Evolutionary conservation across 768 basidiomycete genomes (phyloP), one percentile per base, ranked within the genome.

Genomic region (Gloeopeniophorella convolvens): DNA sequence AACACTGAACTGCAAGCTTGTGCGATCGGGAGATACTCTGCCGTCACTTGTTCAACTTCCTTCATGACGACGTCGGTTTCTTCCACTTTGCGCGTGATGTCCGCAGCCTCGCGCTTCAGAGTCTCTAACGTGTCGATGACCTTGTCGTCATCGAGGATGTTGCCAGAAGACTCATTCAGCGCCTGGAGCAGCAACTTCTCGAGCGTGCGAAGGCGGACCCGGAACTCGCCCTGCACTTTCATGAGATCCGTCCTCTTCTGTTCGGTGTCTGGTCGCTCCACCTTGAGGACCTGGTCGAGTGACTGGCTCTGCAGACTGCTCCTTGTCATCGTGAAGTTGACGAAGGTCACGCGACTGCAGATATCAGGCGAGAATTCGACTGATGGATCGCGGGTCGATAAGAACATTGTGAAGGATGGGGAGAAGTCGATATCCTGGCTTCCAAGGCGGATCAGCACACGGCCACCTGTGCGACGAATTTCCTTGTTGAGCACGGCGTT

Each of bases 371-470:
- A 89, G 69, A 99, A 97, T 61, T 97, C 93, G 55, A 96, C 87
- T 0, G 95, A 95, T 2, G 96, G 94, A 66, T 99, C 94, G 18
- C 96, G 75, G 10, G 96, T 99, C 2, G 95, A 90, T 36, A 99
- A 76, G 80, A 99, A 99, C 91, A 99, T 94, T 5, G 91, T 96
- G 75, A 99, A 99, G n/a, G 96, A 85, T 5, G 96, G 96, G 0
- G 96, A 99, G 66, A 98, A 97, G 65, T 99, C 96, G 66, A 99
- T 97, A 59, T 99, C 96, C 70, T 99, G 96, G 63, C 78, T 97
- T 4, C 96, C 95, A 18, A 98, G 74, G 31, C 96, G 89, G 55
- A 99, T 96, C 33, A 98, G 80, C 12, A 98, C 93, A 66, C 96
- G 91, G 35, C 96, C 96, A 35, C 96, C 96, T 2, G 96, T 96